Conservation (phyloP, 1,139 yeast genomes). For the Meyerozyma smithsonii region DNA sequence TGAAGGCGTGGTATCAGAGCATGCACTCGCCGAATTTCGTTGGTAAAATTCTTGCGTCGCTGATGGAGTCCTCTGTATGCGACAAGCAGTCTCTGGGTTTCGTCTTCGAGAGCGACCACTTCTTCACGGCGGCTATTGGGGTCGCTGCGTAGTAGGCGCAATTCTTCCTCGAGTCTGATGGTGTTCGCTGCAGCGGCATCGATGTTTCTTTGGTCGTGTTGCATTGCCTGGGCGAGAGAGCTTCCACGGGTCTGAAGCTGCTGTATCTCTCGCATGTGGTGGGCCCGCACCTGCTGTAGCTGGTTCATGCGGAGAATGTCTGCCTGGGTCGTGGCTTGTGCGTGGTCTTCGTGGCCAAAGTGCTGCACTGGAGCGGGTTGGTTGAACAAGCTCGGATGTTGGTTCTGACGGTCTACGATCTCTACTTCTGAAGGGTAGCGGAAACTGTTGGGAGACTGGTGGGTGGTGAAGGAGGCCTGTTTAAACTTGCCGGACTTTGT, state of each 20-base stretch:
- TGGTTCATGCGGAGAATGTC: conserved; percentile 5
- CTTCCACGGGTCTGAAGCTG: neutral
- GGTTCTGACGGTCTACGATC: conserved; percentile 2
- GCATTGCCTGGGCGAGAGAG: neutral
- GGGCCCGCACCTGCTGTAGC: conserved; percentile 2
- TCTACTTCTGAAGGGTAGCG: neutral
- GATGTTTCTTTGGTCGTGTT: neutral
- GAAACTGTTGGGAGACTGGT: neutral
- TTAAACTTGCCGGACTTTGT: conserved; percentile 20
- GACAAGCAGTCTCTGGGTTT: neutral
- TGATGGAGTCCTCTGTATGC: conserved; percentile 1
- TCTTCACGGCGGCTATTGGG: neutral
- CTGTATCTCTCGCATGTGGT: neutral
- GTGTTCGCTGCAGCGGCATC: neutral
- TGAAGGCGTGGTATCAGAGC: neutral
- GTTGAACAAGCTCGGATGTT: conserved; percentile 14
- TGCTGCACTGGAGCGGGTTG: conserved; percentile 34
- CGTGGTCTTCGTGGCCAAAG: conserved; percentile 12
- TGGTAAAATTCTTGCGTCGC: neutral
- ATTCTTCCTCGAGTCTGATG: neutral
- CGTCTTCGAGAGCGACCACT: neutral
- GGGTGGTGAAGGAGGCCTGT: conserved; percentile 14
- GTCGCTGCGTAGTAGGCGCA: neutral
- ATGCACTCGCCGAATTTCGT: conserved; percentile 3
- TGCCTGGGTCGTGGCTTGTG: conserved; percentile 2